Percentiles rank a stretch among this genome's conserved stretches.
Conservation (phyloP, 2,329 filamentous ascomycete species). For the Paraphaeosphaeria minitans region DNA sequence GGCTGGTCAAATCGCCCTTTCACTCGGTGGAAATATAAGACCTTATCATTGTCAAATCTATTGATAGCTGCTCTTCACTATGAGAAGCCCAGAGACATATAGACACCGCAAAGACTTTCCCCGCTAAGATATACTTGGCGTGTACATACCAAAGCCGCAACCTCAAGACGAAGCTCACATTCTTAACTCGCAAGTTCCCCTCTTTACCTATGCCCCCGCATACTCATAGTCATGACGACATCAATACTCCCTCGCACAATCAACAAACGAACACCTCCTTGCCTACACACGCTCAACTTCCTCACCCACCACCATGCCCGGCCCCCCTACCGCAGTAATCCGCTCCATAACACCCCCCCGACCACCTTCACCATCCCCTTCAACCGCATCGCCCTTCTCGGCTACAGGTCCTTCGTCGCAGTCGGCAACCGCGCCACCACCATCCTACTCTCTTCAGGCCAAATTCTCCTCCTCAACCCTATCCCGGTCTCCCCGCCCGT, state of each 20-base stretch:
- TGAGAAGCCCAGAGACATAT: too few species aligned
- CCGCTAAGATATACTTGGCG: too few species aligned
- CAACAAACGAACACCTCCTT: too few species aligned
- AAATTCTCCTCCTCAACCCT: slow-evolving; percentile 20
- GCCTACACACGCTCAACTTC: too few species aligned
- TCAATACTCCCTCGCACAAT: background rate
- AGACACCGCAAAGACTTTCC: too few species aligned
- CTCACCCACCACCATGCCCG: background rate
- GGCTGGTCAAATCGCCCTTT: slow-evolving; percentile 31
- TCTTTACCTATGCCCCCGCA: too few species aligned
- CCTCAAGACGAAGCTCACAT: too few species aligned
- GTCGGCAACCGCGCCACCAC: slow-evolving; percentile 25
- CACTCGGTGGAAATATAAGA: background rate
- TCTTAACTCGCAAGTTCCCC: too few species aligned
- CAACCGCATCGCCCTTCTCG: slow-evolving; percentile 23
- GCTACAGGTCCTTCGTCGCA: slow-evolving; percentile 22
- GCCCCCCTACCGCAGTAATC: background rate
- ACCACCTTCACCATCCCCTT: slow-evolving; percentile 23
- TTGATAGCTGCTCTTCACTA: too few species aligned
- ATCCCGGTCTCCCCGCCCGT: slow-evolving; percentile 15
- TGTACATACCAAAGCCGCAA: too few species aligned
- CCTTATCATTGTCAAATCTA: background rate
- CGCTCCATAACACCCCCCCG: slow-evolving; percentile 6
- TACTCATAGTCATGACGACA: slow-evolving; percentile 1
- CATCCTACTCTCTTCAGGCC: slow-evolving; percentile 15